A percentile compares a stretch with the other conserved stretches of the same genome.
These are phyloP conservation scores for Conringia planisiliqua DNA, from an alignment of 345 rosid genomes.

Conservation along the genomic window DNA sequence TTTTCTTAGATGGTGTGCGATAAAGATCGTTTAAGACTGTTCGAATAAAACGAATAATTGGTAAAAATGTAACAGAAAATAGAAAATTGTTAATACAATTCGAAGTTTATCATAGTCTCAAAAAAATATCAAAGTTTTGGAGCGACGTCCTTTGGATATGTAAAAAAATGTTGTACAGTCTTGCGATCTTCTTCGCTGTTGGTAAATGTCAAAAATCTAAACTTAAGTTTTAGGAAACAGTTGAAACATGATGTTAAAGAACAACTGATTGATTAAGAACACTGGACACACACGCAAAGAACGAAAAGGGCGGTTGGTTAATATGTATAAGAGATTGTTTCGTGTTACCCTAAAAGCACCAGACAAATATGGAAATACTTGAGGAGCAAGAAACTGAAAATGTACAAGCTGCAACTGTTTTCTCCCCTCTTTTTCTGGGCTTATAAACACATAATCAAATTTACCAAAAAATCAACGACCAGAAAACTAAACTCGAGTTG, in stretches of 20 bases:
- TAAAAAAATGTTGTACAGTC: neutral
- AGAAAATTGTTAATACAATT: too few relatives aligned
- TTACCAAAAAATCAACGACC: neutral
- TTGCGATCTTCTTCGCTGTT: neutral
- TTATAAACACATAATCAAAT: neutral
- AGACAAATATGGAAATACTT: slow-evolving; percentile 6
- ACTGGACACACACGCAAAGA: neutral
- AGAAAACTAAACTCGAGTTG: neutral
- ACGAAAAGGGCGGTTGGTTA: neutral
- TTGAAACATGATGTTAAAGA: neutral
- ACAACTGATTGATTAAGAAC: neutral
- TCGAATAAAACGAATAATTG: too few relatives aligned
- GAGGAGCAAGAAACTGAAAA: slow-evolving; percentile 22
- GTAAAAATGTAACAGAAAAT: too few relatives aligned
- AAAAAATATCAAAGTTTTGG: neutral
- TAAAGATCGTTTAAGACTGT: too few relatives aligned
- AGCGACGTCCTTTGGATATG: neutral
- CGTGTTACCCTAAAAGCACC: slow-evolving; percentile 14
- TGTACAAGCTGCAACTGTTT: slow-evolving; percentile 8
- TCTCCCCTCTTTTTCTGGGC: neutral
- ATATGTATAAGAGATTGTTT: neutral
- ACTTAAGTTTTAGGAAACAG: neutral
- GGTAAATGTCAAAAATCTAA: neutral
- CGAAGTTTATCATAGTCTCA: neutral
- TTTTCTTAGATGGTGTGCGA: neutral